A percentile compares a stretch with the other conserved stretches of the same genome.
These are phyloP conservation scores for Tetrapisispora phaffii DNA, from an alignment of 805 yeast species.

Conservation along the genomic window DNA sequence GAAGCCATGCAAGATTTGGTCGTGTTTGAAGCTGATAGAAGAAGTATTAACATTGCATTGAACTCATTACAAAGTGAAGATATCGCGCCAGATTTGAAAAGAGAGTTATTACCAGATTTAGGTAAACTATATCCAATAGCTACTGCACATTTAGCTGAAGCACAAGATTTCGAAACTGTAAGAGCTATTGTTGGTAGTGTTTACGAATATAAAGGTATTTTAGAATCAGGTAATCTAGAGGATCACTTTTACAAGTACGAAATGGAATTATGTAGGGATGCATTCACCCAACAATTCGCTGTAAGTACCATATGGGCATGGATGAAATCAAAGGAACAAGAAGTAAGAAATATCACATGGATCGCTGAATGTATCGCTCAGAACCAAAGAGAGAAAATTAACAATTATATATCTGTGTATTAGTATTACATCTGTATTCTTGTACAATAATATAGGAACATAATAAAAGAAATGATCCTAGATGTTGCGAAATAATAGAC, in stretches of 20 bases:
- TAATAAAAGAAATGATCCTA: too few species aligned
- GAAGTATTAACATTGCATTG: slow-evolving; percentile 83
- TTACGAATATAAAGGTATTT: slow-evolving; percentile 53
- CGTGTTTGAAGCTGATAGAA: slow-evolving; percentile 88
- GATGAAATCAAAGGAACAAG: slow-evolving; percentile 94
- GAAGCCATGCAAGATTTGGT: slow-evolving; percentile 73
- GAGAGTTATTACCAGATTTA: slow-evolving; percentile 68
- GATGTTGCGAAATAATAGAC: too few species aligned
- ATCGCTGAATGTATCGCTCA: slow-evolving; percentile 99
- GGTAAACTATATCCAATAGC: slow-evolving; percentile 71
- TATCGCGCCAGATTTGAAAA: slow-evolving; percentile 59
- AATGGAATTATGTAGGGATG: slow-evolving; percentile 84
- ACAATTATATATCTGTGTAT: slow-evolving; percentile 81
- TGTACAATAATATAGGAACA: neutral
- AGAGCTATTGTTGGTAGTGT: slow-evolving; percentile 52
- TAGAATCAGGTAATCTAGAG: slow-evolving; percentile 59
- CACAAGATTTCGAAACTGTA: slow-evolving; percentile 72
- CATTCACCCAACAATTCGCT: slow-evolving; percentile 94
- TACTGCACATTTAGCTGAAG: slow-evolving; percentile 61
- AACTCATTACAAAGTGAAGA: slow-evolving; percentile 55
- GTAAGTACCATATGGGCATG: slow-evolving; percentile 90
- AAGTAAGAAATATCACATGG: slow-evolving; percentile 97
- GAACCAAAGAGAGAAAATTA: slow-evolving; percentile 89
- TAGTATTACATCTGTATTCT: slow-evolving; percentile 22
- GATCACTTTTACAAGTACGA: slow-evolving; percentile 90